Evolutionary conservation across 768 basidiomycete genomes (phyloP), one percentile per base, ranked within the genome.

Genomic region (Tricholoma furcatifolium): DNA sequence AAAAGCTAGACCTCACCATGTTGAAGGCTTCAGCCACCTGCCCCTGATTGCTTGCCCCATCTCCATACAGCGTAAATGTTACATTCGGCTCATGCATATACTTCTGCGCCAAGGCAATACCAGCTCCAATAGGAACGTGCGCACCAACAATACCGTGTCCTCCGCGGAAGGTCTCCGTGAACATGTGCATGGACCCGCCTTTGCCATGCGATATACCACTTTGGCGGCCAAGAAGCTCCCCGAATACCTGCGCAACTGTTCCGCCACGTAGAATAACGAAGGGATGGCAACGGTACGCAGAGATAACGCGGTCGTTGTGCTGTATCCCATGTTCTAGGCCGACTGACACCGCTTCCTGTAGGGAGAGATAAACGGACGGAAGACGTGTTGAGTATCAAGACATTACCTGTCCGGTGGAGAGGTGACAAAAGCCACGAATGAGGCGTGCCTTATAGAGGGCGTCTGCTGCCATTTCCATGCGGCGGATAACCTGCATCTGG

Each of bases 1-100:
- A 18, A 23, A 36, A 50, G 9, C 31, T 32, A 2, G 20, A 47
- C 72, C 82, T 47, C 55, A 89, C 93, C 96, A 98, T 98, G 79
- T 99, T 98, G 77, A 84, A 98, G n/a, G 94, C 87, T 73, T 99
- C 96, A 62, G 98, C 98, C 50, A 99, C 93, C 69, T 99, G 96
- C 18, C 96, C 95, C 74, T 98, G 96, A 78, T 98, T 98, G 62
- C 88, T 88, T 15, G 96, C 96, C 62, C 97, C 96, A 71, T 98
- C 95, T 67, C 96, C 96, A 66, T 98, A 99, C 66, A 99, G 70
- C 24, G 93, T 85, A 67, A 98, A 98, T 6, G 95, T 96, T 51
- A 87, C 90, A 7, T 82, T 75, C 63, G 84, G 81, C 61, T 87
- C 78, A 21, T 72, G 76, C 61, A 62, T 60, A 76, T 98, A 98